Conservation (phyloP, 352 stramenopile genomes). For the Peronospora belbahrii region DNA sequence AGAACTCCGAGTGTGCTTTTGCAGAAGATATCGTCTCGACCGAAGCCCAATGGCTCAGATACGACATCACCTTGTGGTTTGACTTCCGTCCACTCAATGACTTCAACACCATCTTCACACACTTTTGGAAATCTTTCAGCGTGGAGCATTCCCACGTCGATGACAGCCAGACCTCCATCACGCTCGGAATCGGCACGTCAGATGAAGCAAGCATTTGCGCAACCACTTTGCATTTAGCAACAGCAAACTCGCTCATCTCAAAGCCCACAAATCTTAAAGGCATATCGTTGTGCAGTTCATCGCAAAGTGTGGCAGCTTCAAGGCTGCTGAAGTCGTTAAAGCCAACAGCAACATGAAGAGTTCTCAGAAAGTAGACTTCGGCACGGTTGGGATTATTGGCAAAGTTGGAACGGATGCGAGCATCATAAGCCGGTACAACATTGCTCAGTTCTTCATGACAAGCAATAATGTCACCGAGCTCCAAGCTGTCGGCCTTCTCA, state of each 20-base stretch:
- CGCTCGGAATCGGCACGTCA: constrained; percentile 7
- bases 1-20: constrained; percentile 12
- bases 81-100: constrained; percentile 3
- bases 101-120: constrained; percentile 2
- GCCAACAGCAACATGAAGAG: constrained; percentile 24
- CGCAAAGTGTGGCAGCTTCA: constrained; percentile 1
- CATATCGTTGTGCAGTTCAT: not conserved
- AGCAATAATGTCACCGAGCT: constrained; percentile 16
- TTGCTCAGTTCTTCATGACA: not conserved
- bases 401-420: constrained; percentile 23
- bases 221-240: constrained; percentile 24
- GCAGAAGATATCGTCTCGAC: constrained; percentile 11
- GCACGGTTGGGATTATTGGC: constrained; percentile 18
- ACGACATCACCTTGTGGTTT: constrained; percentile 18
- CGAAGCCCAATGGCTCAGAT: constrained; percentile 19
- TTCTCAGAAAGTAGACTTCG: constrained; percentile 21
- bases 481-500: not conserved
- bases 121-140: constrained; percentile 10
- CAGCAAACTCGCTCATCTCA: constrained; percentile 24
- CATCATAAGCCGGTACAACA: constrained; percentile 10
- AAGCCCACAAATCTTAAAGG: constrained; percentile 21
- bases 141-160: constrained; percentile 19
- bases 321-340: constrained; percentile 27
- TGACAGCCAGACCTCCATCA: constrained; percentile 26
- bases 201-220: constrained; percentile 17